Percentiles rank a stretch among this genome's conserved stretches.
These are phyloP conservation scores for Neurospora sp. DNA, from an alignment of 2,329 filamentous ascomycete species.

Conservation along the genomic window DNA sequence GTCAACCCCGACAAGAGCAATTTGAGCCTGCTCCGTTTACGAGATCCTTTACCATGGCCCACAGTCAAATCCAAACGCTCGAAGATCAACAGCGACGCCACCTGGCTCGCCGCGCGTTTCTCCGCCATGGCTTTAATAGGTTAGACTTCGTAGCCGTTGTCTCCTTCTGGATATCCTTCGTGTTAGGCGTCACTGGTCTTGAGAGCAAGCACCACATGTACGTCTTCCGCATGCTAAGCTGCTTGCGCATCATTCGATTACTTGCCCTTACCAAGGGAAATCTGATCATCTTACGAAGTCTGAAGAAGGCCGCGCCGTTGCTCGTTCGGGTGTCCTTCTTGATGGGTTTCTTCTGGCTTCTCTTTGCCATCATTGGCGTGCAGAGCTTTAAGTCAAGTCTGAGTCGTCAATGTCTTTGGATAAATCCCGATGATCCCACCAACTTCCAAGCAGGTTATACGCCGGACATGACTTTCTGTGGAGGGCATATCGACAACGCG, in stretches of 20 bases:
- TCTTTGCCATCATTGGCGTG: constrained; percentile 93
- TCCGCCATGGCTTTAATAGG: constrained; percentile 91
- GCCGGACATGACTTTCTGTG: constrained; percentile 69
- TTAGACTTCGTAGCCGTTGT: constrained; percentile 89
- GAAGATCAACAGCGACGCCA: constrained; percentile 76
- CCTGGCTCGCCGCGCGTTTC: constrained; percentile 80
- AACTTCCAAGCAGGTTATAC: constrained; percentile 48
- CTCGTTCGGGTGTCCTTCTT: constrained; percentile 90
- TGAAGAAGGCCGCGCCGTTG: constrained; percentile 90
- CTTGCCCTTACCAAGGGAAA: constrained; percentile 88
- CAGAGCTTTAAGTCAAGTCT: constrained; percentile 90
- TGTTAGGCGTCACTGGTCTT: constrained; percentile 58
- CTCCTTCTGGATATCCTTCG: constrained; percentile 90
- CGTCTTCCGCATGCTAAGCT: constrained; percentile 94
- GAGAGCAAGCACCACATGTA: constrained; percentile 67
- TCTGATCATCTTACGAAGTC: constrained; percentile 85
- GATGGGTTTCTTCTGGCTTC: constrained; percentile 92
- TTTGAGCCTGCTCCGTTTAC: constrained; percentile 56
- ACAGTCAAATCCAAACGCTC: constrained; percentile 39
- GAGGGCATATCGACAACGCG: constrained; percentile 60
- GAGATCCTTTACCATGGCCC: constrained; percentile 65
- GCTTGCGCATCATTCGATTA: constrained; percentile 84
- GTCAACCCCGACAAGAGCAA: constrained; percentile 35
- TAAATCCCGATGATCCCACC: constrained; percentile 51
- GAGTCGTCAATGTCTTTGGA: constrained; percentile 68